Percentiles rank a stretch among this genome's conserved stretches.
These are phyloP conservation scores for Papiliotrema fonsecae DNA, from an alignment of 1,284 basidiomycete species.

Conservation along the genomic window DNA sequence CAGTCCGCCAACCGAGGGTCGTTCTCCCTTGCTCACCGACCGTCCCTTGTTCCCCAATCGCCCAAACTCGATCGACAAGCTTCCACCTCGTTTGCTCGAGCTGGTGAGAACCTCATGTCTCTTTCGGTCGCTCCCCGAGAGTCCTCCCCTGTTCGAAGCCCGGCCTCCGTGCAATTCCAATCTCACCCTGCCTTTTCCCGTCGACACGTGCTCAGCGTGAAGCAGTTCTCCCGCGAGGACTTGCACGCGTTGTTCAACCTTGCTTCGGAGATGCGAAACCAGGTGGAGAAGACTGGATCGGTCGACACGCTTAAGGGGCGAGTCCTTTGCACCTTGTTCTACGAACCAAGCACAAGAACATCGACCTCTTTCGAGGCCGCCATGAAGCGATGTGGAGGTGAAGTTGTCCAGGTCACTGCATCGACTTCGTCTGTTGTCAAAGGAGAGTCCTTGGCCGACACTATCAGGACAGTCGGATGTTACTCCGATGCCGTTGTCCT, in stretches of 20 bases:
- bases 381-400: constrained; percentile 96
- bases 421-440: constrained; percentile 86
- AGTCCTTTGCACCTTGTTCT: constrained; percentile 93
- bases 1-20: constrained; percentile 32
- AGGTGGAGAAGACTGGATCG: constrained; percentile 86
- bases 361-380: constrained; percentile 97
- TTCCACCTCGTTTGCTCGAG: constrained; percentile 2
- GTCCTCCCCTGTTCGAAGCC: constrained; percentile 47
- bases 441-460: constrained; percentile 91
- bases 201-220: constrained; percentile 89
- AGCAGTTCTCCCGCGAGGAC: constrained; percentile 86
- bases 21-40: constrained; percentile 38
- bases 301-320: constrained; percentile 88
- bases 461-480: constrained; percentile 89
- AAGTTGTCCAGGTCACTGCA: constrained; percentile 79
- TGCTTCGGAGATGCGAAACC: constrained; percentile 92
- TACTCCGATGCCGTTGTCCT: constrained; percentile 95
- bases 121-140: constrained; percentile 24
- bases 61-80: constrained; percentile 11
- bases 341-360: constrained; percentile 95
- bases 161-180: constrained; percentile 51
- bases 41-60: constrained; percentile 26
- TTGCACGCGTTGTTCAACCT: constrained; percentile 91
- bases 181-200: constrained; percentile 71
- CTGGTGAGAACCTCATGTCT: constrained; percentile 38